phyloP scores from a whole-genome alignment of 768 basidiomycete species.

The Phaeotremella fagi region DNA sequence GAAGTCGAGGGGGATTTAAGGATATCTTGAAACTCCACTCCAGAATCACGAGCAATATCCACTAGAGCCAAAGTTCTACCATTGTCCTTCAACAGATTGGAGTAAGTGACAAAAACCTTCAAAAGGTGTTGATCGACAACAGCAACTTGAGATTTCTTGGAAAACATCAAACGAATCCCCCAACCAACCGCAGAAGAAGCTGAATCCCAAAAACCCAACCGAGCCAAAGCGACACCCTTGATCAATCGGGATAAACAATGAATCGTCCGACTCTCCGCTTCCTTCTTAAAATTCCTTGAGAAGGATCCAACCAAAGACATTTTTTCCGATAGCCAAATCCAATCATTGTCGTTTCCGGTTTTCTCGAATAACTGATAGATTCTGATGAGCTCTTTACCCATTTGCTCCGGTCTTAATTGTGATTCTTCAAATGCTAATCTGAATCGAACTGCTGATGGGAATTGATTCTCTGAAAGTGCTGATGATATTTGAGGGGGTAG shows the following conservation, averaged over 20 bases:
- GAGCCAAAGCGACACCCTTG: slow-evolving; percentile 7
- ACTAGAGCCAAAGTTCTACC: slow-evolving; percentile 6
- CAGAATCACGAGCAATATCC: slow-evolving; percentile 2
- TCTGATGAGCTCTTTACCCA: slow-evolving; percentile 1
- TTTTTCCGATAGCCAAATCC: slow-evolving; percentile 8
- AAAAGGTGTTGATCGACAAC: slow-evolving; percentile 2
- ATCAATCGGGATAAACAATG: not conserved
- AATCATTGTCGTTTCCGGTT: slow-evolving; percentile 9
- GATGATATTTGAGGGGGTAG: not conserved
- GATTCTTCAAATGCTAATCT: not conserved
- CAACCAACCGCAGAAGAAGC: slow-evolving; percentile 3
- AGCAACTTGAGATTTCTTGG: not conserved
- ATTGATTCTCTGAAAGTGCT: not conserved
- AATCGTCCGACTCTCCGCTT: not conserved
- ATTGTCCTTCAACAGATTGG: not conserved
- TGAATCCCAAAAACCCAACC: not conserved
- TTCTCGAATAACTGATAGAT: slow-evolving; percentile 5
- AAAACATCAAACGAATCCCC: not conserved
- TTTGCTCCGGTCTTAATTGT: not conserved
- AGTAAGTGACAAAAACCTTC: slow-evolving; percentile 4
- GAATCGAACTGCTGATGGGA: not conserved
- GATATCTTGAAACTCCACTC: not conserved
- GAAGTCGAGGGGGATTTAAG: not conserved
- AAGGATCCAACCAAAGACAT: not conserved
- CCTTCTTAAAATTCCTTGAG: not conserved